Base-by-base conservation (phyloP, 2,329 filamentous ascomycete genomes). In the Hyphodiscus sp. region DNA sequence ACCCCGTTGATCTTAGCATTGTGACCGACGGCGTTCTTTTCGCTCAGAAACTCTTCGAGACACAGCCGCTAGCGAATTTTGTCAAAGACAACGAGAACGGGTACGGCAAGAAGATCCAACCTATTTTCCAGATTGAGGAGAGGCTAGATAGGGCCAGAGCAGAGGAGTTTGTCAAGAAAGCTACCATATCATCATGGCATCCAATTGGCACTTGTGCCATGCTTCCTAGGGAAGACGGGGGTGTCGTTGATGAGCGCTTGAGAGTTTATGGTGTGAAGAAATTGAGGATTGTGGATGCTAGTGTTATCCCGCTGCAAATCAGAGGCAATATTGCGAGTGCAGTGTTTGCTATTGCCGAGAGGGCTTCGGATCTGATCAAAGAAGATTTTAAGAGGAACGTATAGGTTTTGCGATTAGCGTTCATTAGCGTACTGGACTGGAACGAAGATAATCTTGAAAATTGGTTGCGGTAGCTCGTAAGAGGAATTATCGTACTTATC, bases 61-160 rank as follows among this genome's bases (percentile, higher is more conserved):
- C 63, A 8, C 59, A 59, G 55, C 70, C 63, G 20, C 55, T 69
- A 44, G 50, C 46, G 2, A 62, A 54, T 30, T 60, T 70, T 2
- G 57, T 75, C 6, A 72, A 70, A 49, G 56, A 59, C 1, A 38
- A 38, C 13, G 11, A 57, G 6, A 2, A 79, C 7, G 67, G 66
- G 1, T 70, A 65, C 6, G 76, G 80, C 51, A 85, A 56, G 26
- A 29, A 11, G 11, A 29, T 48, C 18, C 54, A 51, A 33, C 48
- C 48, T 81, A 61, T 81, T 80, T 0, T 83, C 78, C 77, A 67
- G 72, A 0, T 81, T 83, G 76, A 70, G 76, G 1, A 63, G 77
- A 38, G 45, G 15, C 19, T 54, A 20, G 46, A 42, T 15, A 50
- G 45, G 23, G 46, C 38, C 18, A 54, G 38, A 41, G 57, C 53